Evolutionary conservation across 2,329 filamentous ascomycete species (phyloP).

Genomic region (Zymoseptoria ardabiliae): DNA sequence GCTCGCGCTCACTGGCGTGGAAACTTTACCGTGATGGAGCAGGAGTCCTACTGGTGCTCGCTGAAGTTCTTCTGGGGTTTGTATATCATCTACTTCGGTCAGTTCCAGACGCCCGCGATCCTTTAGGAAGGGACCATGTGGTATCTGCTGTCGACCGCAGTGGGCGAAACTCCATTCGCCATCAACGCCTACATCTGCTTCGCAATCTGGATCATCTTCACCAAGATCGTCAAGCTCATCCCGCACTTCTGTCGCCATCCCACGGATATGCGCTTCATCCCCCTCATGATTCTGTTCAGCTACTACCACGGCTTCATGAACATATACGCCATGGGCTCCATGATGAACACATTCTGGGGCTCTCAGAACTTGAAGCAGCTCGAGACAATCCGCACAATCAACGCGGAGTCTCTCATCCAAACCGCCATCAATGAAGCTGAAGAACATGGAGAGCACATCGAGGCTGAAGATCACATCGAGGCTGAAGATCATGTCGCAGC

Average conservation of each 20-base stretch:
- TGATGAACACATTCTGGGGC: conserved; percentile 27
- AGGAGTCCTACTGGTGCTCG: conserved; percentile 28
- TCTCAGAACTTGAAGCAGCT: conserved; percentile 21
- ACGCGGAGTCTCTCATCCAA: conserved; percentile 2
- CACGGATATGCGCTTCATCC: conserved; percentile 45
- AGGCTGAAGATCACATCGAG: background rate
- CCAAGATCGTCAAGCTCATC: conserved; percentile 52
- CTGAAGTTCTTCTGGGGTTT: conserved; percentile 44
- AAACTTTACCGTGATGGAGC: conserved; percentile 44
- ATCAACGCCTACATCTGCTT: conserved; percentile 8
- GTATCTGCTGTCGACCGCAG: conserved; percentile 26
- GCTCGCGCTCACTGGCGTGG: conserved; percentile 52
- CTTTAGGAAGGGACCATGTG: conserved; percentile 45
- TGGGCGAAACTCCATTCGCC: conserved; percentile 2
- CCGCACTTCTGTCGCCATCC: conserved; percentile 48
- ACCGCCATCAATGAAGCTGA: background rate
- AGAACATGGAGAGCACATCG: background rate
- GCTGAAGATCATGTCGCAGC: background rate
- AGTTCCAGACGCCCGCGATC: conserved; percentile 50
- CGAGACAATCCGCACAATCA: conserved; percentile 11
- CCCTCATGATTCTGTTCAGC: conserved; percentile 46
- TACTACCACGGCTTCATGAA: conserved; percentile 55
- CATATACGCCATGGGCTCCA: conserved; percentile 47
- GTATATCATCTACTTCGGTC: conserved; percentile 50
- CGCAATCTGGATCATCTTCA: conserved; percentile 44